Base-by-base conservation (phyloP, 164 flowering plant species). In the Piper betle region DNA sequence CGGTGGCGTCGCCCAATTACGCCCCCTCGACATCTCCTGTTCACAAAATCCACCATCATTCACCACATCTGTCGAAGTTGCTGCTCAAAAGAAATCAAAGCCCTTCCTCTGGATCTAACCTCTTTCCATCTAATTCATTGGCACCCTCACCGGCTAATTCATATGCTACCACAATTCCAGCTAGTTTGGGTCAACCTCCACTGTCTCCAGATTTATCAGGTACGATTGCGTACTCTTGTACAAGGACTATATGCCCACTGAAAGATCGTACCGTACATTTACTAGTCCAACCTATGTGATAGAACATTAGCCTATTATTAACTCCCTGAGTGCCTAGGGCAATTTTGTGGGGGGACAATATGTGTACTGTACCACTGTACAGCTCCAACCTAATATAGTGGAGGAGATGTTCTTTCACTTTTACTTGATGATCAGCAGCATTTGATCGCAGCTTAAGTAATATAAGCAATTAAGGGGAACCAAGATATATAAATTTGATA, bases 171-270 rank as follows among this genome's bases (percentile, higher is more conserved):
- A 53, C 42, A 11, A 42, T 65, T 58, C 62, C 68, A n/a, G 53
- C 68, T 52, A 58, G 85, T 64, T 75, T 88, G 67, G 76, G 82
- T 66, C 82, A 82, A 78, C 89, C 98, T 37, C 93, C 96, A 20
- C 64, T 92, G 37, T 72, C 95, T 64, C 91, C 96, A 53, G 39
- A 61, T 17, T 56, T 63, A 39, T 77, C 96, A 5, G 73, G 98
- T 92, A 74, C 0, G 50, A 10, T 46, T 15, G 12, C 6, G 11
- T 10, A 46, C 10, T 10, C 50, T 46, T 9, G 3, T 46, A 2
- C 10, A 46, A 10, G 3, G 50, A 15, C 0, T 46, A 2, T 15
- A 46, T 12, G 15, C 10, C 3, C 50, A 46, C 11, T 46, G 11
- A 10, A 46, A 2, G 50, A 46, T 46, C 12, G 1, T 9, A 46